Base-by-base conservation (phyloP, 2,329 filamentous ascomycete species). In the Fusarium sp. region DNA sequence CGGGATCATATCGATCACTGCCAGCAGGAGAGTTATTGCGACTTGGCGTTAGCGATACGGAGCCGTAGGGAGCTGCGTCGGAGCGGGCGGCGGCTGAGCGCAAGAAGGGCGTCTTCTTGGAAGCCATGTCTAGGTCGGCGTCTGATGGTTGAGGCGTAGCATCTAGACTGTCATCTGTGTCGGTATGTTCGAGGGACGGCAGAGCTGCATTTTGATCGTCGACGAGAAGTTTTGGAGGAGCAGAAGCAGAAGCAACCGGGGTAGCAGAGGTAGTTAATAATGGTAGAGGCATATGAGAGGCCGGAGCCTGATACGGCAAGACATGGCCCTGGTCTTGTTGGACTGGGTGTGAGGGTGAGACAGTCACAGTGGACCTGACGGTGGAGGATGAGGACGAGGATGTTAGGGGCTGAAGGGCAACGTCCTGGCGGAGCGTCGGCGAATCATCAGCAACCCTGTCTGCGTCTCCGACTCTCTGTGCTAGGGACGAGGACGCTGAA, bases 81-180 rank as follows among this genome's bases (percentile, higher is more conserved):
- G 68, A 69, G 42, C 74, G 76, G 51, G 72, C 73, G 57, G 75
- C 71, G 60, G 66, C 73, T 40, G 77, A 76, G 59, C 69, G 76
- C 59, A 82, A 77, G 55, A 81, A 79, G 29, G 81, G 80, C 46
- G 79, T 79, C 70, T 76, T 79, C 66, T 77, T 80, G 60, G 77
- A 78, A 50, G 79, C 75, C 79, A 81, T 81, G 58, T 75, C 74
- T 74, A 68, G 58, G 62, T 53, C 64, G 56, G 32, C 56, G 67
- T 72, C 62, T 50, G 51, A 50, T 53, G 57, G 53, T 46, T 68
- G 66, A 30, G 50, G 62, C 58, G 66, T 64, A 63, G 76, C 78
- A 76, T 78, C 71, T 68, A 73, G 63, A 66, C 51, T 55, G 45
- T 66, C 61, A 42, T 63, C 52, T 55, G 38, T 40, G 59, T 49